A percentile compares a stretch with the other conserved stretches of the same genome.
phyloP scores from a whole-genome alignment of 169 alveolate genomes.

The Blepharisma undulans region DNA sequence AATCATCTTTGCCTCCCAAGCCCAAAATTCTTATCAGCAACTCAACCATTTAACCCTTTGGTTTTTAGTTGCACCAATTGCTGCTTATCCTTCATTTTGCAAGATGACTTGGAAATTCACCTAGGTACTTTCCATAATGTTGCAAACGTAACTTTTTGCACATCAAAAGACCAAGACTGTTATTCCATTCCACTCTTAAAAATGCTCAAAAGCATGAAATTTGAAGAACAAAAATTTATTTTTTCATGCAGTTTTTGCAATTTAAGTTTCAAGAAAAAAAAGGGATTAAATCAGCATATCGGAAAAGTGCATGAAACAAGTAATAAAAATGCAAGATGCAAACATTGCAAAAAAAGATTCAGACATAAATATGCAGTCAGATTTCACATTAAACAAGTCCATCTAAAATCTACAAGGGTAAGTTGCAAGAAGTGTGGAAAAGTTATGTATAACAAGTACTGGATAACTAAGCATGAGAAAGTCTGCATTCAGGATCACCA shows the following conservation, averaged over 20 bases:
- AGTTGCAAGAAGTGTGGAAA: slow-evolving; percentile 23
- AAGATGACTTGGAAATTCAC: not conserved
- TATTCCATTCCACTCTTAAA: not conserved
- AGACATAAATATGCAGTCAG: slow-evolving; percentile 23
- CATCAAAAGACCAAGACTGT: not conserved
- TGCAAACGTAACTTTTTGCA: not conserved
- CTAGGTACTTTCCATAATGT: not conserved
- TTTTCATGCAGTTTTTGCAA: not conserved
- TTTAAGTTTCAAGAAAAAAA: not conserved
- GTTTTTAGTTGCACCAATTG: not conserved
- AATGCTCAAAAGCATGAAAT: not conserved
- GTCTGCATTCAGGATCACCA: not conserved
- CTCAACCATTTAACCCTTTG: not conserved
- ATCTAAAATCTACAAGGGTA: not conserved
- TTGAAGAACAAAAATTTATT: not conserved
- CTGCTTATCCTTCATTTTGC: not conserved
- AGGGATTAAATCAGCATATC: slow-evolving; percentile 19
- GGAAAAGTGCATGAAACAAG: slow-evolving; percentile 21
- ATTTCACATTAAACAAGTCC: slow-evolving; percentile 28
- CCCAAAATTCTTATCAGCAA: not conserved
- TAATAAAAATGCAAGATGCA: not conserved
- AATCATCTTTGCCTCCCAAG: not conserved
- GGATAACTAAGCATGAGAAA: not conserved
- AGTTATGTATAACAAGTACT: slow-evolving; percentile 15
- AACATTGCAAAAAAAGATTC: slow-evolving; percentile 1